Evolutionary conservation across 192 early-diverging fungal genomes (phyloP), one percentile per base, ranked within the genome.

Genomic region (Allomyces macrogynus): DNA sequence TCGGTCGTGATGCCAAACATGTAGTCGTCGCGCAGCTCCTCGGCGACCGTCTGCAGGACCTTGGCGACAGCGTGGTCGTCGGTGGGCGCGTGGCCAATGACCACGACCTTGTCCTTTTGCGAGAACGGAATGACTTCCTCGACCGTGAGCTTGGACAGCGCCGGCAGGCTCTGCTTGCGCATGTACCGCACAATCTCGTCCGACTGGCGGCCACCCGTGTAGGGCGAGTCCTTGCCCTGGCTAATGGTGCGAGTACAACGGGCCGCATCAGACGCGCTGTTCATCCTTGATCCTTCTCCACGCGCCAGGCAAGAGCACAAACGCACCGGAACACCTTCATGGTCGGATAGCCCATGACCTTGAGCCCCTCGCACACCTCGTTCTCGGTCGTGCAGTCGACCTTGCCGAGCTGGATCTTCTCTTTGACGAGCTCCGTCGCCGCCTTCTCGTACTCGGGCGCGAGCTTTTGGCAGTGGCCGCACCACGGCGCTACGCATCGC

Each of bases 401-500:
- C 81, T 98, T 95, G 76, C 90, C 93, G 62, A 98, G 67, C 54
- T 79, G 72, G 66, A 93, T 86, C 54, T 75, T 77, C 54, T 78
- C 72, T 16, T 75, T 74, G 81, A 92, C 93, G 62, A 98, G 83
- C 63, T 77, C 65, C 12, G 89, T 88, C 67, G 95, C 95, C 61
- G 92, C 93, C 61, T 79, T 76, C 72, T 94, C 95, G 75, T 93
- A 98, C 67, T 95, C 88, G 64, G 94, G 94, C 24, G 92, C 93
- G 67, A 42, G 66, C 61, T 27, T 62, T 62, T n/a, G 24, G 65
- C 25, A 64, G 27, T n/a, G 66, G 40, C 72, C 18, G 23, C 43
- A 23, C 12, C 10, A 68, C n/a, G n/a, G 40, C 16, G 43, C 64
- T 62, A 44, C 60, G 43, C 64, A 18, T 12, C 63, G 43, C 64